Evolutionary conservation across 106 monocot species (phyloP).

Genomic region (Dactylorhiza incarnata): DNA sequence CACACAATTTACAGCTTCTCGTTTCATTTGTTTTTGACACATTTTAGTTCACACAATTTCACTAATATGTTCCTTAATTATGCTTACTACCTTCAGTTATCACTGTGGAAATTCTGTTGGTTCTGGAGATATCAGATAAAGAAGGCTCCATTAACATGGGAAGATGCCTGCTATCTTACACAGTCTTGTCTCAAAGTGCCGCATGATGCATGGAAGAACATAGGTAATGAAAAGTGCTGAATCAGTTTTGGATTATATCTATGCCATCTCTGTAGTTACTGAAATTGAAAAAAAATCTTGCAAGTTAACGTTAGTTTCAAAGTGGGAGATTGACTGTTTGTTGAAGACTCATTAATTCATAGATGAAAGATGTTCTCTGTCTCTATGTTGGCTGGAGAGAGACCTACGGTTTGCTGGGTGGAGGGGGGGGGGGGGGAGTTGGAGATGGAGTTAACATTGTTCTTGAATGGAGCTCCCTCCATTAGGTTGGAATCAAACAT

Average conservation of each 20-base stretch:
- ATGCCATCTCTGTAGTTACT: no score
- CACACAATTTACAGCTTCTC: not conserved
- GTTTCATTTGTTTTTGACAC: not conserved
- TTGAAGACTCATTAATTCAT: not conserved
- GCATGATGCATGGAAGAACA: slow-evolving; percentile 48
- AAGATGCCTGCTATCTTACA: slow-evolving; percentile 94
- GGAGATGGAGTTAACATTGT: no score
- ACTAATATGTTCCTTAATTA: no score
- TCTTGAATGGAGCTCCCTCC: no score
- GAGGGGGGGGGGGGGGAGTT: no score
- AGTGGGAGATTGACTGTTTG: not conserved
- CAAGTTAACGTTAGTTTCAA: not conserved
- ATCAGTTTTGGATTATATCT: not conserved
- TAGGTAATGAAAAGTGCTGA: slow-evolving; percentile 42
- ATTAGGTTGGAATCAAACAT: no score
- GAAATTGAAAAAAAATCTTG: not conserved
- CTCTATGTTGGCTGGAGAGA: no score
- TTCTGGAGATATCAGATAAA: slow-evolving; percentile 84
- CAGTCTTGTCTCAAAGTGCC: slow-evolving; percentile 49
- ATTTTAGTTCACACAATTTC: no score
- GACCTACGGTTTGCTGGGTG: no score
- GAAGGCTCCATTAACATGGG: slow-evolving; percentile 75
- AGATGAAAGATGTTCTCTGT: not conserved
- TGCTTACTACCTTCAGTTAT: slow-evolving; percentile 27
- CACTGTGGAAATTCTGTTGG: slow-evolving; percentile 71